Evolutionary conservation across 495 filamentous ascomycete genomes (phyloP).

Genomic region (Thermochaetoides thermophila): DNA sequence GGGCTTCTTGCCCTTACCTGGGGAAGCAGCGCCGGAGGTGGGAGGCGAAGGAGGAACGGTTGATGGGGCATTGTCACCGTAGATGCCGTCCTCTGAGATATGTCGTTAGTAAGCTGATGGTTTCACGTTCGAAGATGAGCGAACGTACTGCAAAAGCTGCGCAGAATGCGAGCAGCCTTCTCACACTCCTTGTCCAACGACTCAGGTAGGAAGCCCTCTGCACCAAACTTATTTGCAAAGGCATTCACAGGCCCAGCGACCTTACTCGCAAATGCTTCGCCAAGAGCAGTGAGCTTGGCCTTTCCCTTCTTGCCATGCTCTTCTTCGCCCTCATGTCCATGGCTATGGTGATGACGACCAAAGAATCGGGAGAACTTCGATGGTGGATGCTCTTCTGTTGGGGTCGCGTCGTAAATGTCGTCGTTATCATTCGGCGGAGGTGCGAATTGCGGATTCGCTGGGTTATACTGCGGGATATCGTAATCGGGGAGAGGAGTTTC

Average conservation of each 20-base stretch:
- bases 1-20: conserved; percentile 13
- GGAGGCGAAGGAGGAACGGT: conserved; percentile 4
- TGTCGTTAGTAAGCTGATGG: conserved; percentile 1
- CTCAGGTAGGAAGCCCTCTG: conserved; percentile 63
- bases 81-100: conserved; percentile 18
- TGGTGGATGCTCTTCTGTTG: conserved; percentile 11
- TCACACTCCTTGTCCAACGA: conserved; percentile 72
- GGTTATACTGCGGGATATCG: conserved; percentile 15
- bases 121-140: not conserved
- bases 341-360: conserved; percentile 3
- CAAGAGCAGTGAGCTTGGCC: conserved; percentile 13
- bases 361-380: conserved; percentile 3
- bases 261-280: conserved; percentile 12
- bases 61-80: conserved; percentile 10
- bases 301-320: conserved; percentile 13
- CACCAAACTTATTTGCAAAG: conserved; percentile 42
- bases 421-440: conserved; percentile 2
- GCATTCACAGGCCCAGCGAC: conserved; percentile 50
- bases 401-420: conserved; percentile 17
- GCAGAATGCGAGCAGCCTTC: conserved; percentile 69
- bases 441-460: conserved; percentile 13
- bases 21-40: conserved; percentile 1
- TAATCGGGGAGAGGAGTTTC: conserved; percentile 18
- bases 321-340: no score
- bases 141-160: conserved; percentile 58